Base-by-base conservation (phyloP, 2,329 filamentous ascomycete genomes). In the Ampelomyces quisqualis region DNA sequence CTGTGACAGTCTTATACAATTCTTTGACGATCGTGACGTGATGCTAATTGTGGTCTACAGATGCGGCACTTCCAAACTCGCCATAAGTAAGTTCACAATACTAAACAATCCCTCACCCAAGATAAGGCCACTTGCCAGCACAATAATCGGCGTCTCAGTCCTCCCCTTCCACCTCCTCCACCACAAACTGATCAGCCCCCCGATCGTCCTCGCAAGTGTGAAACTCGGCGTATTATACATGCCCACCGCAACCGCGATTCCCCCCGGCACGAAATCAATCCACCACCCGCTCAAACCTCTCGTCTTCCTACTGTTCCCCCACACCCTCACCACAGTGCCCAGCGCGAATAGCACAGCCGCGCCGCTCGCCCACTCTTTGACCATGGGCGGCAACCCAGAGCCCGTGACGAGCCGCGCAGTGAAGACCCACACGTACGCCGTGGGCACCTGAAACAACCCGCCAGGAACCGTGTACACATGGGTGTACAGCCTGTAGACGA, bases 181-280 rank as follows among this genome's bases (percentile, higher is more conserved):
- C 38, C 38, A 40, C 9, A 40, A 9, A 40, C 38, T 40, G 15
- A 40, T 19, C 23, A 40, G 70, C 0, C 93, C 93, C 2, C 93
- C 93, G 7, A 88, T 81, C 0, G 89, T 87, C 47, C 93, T 77
- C 0, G 93, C 90, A 24, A 98, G 74, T 0, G 93, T 98, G 64
- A 98, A 98, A 0, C 89, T 95, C 0, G 93, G 93, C 0, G 91
- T 89, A 58, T 97, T 98, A 71, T 97, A 98, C 82, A 98, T 98
- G 34, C 93, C 86, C 58, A 96, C 89, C 26, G 93, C 93, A 14
- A 98, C 91, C 2, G 93, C 91, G 58, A 98, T 96, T 0, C 93
- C 93, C 5, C 93, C 91, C 0, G 93, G 93, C 9, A 98, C 76
- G 64, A 81, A 87, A 2, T 81, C 73, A 57, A 86, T 77, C 89